Base-by-base conservation (phyloP, 169 alveolate genomes). In the Plasmodium inui region DNA sequence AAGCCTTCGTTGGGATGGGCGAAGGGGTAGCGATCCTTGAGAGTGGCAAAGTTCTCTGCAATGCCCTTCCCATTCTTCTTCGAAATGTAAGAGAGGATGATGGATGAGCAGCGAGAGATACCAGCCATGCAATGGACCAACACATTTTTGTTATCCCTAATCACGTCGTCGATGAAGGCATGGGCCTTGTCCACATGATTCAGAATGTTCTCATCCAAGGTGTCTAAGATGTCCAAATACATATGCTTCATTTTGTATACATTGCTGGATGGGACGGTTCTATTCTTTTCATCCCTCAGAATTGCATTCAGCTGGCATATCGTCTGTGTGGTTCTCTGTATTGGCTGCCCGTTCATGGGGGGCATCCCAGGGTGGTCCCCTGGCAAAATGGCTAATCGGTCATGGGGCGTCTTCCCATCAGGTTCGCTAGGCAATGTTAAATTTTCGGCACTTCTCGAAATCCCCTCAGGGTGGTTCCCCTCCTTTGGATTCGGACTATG, bases 61-160 rank as follows among this genome's bases (percentile, higher is more conserved):
- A 88, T 88, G 6, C 85, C 79, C 70, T 88, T 88, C 32, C 82
- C 46, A 79, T 88, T 88, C 50, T 88, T 88, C 72, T 79, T 55
- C 2, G 94, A 88, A 22, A 88, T 80, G 71, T 88, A 88, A 0
- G 94, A 88, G 8, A 88, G 71, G 14, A 88, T 88, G 28, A 88
- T 88, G 17, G 94, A 88, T 1, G 94, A 88, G 70, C 94, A 88
- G 5, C 94, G 50, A n/a, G 94, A 88, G 3, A 88, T 88, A 1
- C 94, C 94, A 4, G 94, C 94, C 94, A 88, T 78, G 46, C 94
- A 88, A 88, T 88, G 94, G 28, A 88, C 82, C 41, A 88, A 61
- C 2, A 88, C 55, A 78, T 88, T 88, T 50, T 88, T 88, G 1
- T 78, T 32, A 6, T 32, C 37, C 71, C n/a, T 26, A 72, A 78